Evolutionary conservation across 2,329 filamentous ascomycete genomes (phyloP), one percentile per base, ranked within the genome.

Genomic region (Diaporthe vaccinii): DNA sequence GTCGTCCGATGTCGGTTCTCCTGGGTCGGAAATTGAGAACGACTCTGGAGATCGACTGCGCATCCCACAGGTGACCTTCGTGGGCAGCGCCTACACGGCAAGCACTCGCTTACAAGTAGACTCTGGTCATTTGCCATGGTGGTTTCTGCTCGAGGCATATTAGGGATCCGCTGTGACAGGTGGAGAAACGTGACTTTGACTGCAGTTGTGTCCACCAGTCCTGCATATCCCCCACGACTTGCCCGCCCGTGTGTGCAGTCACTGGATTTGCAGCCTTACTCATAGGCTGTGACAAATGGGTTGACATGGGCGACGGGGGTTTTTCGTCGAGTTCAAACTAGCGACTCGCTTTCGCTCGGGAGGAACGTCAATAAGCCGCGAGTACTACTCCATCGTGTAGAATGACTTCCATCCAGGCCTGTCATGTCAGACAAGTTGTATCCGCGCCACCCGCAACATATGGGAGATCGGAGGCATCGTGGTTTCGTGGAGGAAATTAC

Each of bases 1-100:
- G 7, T 9, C 20, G 31, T 69, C 65, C 65, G 65, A 69, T 69
- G 49, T 69, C 65, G 65, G 46, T 55, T 39, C 22, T 25, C 17
- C 25, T 10, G 14, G 14, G 15, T 15, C 8, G 22, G 65, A 41
- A n/a, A 55, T 53, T 68, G 65, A 41, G 6, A 25, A 28, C 49
- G 4, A 41, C 49, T 39, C 5, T 53, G 25, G 31, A 41, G 65
- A 25, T 69, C 34, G n/a, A 39, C 34, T 69, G 65, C n/a, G 9
- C 12, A n/a, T 39, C n/a, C 49, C n/a, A 28, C n/a, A n/a, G 15
- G 15, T 41, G n/a, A 25, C 14, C 9, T 14, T 12, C 17, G 15
- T 41, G 9, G 49, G 34, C 34, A 55, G 49, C 46, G 49, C 49
- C n/a, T 55, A 28, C 49, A 55, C 65, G 1, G 46, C 34, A 41